Base-by-base conservation (phyloP, 768 basidiomycete genomes). In the Psilocybe subaeruginosa region DNA sequence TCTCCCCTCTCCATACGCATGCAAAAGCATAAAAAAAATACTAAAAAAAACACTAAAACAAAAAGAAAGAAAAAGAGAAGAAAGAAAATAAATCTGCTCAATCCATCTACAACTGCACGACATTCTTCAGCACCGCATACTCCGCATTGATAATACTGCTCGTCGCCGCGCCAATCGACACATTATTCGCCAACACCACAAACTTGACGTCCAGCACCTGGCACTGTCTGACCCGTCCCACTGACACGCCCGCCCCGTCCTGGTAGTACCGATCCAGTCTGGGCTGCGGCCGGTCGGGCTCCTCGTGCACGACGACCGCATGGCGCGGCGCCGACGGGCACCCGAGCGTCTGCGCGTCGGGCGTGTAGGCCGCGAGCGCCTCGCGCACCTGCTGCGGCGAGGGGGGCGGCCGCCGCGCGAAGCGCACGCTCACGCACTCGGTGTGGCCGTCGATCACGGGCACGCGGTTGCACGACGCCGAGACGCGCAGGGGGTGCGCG, bases 121-220 rank as follows among this genome's bases (percentile, higher is more conserved):
- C 62, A 14, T 90, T 91, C 76, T 89, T 93, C 45, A 90, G 72
- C 5, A 95, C 85, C n/a, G 95, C 95, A n/a, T 91, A 77, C 78
- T 98, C 95, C 2, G 97, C 97, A 71, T 99, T 99, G 69, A 99
- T 96, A 71, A 99, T 92, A 65, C 91, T 93, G 64, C 92, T 95
- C 52, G 97, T 99, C 54, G 97, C 97, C 19, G 97, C 97, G 7
- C 97, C 97, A 66, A 98, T 92, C 58, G 88, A 87, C 63, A 98
- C 96, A 70, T 99, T 99, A 74, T 97, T 96, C 61, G 89, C 84
- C 54, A 99, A 80, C 29, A 93, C 90, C 41, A 97, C 91, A 70
- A 98, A 97, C 78, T 97, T 97, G 82, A 99, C 84, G 73, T 99
- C 97, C 54, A 99, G 73, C 27, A 99, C 97, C 29, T 85, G 81